Base-by-base conservation (phyloP, 192 early-diverging fungal species). In the Coemansia sp. region DNA sequence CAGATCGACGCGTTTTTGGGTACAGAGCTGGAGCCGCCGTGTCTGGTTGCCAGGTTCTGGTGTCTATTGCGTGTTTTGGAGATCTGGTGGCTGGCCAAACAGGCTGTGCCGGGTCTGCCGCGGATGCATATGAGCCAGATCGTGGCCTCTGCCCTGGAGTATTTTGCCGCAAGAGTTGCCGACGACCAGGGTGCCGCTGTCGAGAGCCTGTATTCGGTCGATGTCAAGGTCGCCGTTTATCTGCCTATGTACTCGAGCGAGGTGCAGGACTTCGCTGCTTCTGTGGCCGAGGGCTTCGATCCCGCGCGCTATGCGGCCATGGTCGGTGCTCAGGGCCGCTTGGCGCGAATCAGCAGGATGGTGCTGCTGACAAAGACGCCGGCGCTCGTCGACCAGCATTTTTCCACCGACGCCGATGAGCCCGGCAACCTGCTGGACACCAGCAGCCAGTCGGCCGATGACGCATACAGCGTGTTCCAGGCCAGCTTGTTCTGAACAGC, bases 191-290 rank as follows among this genome's bases (percentile, higher is more conserved):
- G 6, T 18, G 23, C 25, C 8, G 19, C 16, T 16, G 30, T 13
- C 13, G 18, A 23, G 23, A 19, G 20, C 14, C 0, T 32, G n/a
- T 5, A 32, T 16, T 4, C 20, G 18, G 47, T 18, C 13, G 51
- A 14, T 25, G 46, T 80, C 9, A 54, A 54, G n/a, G 22, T 70
- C 0, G 47, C 34, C 5, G 28, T 65, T 24, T 74, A 54, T n/a
- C 20, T 80, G 65, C 77, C 77, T 0, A 51, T 74, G 54, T 80
- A 80, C 19, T 74, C 77, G 53, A 51, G 56, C 16, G 77, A 80
- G 5, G 77, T 70, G 27, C 71, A 71, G 25, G 62, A 66, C 32
- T 74, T 80, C 65, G 72, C 57, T 18, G 54, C 34, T 1, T 54
- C 68, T 2, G 45, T 74, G 32, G 77, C 62, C 4, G 55, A 71